Base-by-base conservation (phyloP, 495 filamentous ascomycete species). In the Alectoria sarmentosa region DNA sequence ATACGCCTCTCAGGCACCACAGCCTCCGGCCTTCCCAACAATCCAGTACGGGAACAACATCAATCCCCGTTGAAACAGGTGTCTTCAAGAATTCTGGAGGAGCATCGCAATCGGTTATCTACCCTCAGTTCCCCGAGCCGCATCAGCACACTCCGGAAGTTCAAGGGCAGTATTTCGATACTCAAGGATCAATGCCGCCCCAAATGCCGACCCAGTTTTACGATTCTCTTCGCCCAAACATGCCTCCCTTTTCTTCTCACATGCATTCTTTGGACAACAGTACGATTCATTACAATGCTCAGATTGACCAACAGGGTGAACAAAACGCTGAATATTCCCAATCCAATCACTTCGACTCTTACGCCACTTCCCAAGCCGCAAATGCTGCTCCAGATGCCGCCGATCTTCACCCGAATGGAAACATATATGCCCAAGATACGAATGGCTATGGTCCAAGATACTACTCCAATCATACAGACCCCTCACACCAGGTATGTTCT, bases 401-500 rank as follows among this genome's bases (percentile, higher is more conserved):
- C 44, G 48, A 61, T 26, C 55, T 67, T 30, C 63, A 64, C 28
- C 14, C 39, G 4, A 66, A 72, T 57, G 58, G 72, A 17, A 70
- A 72, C 44, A 59, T 72, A 4, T 75, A 71, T 58, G 38, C 64
- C 41, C 44, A 66, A 41, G 67, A 69, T 58, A 58, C 65, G 11
- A 69, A 64, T 37, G 56, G 57, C 2, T 64, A 67, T 28, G 44
- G 49, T 21, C 28, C 61, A 10, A 28, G 65, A 23, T 69, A 69
- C 49, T 69, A 61, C 37, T 58, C 48, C 28, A 63, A 64, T 58
- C 19, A 54, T 17, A 48, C 38, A 28, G 42, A 38, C 37, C 49
- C 60, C 32, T 46, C 62, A 64, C 42, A 64, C 56, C 34, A 56
- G 55, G 56, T 37, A 36, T 13, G 1, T 26, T 26, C 77, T 86